Evolutionary conservation across 495 filamentous ascomycete genomes (phyloP).

Genomic region (Chaetomium tenue): DNA sequence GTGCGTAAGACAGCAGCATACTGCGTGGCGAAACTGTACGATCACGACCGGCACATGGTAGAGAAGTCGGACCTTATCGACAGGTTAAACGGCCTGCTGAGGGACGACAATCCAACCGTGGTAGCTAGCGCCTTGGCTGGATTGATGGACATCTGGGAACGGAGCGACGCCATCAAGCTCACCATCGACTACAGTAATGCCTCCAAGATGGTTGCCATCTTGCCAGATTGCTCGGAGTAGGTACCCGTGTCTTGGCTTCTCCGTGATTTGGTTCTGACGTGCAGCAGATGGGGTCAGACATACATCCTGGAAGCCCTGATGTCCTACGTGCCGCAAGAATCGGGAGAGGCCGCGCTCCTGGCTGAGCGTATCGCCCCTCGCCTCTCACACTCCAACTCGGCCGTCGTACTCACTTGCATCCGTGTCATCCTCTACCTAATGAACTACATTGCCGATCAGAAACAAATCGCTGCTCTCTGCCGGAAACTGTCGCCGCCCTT

Average conservation of each 20-base stretch:
- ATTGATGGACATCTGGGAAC: slow-evolving; percentile 97
- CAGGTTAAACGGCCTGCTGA: slow-evolving; percentile 80
- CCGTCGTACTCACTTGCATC: slow-evolving; percentile 93
- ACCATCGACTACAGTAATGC: slow-evolving; percentile 97
- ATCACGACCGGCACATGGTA: slow-evolving; percentile 88
- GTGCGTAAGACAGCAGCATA: slow-evolving; percentile 97
- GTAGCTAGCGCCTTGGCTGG: slow-evolving; percentile 90
- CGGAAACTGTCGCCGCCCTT: slow-evolving; percentile 93
- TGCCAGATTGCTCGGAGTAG: slow-evolving; percentile 96
- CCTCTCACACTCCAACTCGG: slow-evolving; percentile 92
- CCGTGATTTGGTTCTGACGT: slow-evolving; percentile 28
- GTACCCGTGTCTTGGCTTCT: slow-evolving; percentile 31
- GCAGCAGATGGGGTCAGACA: slow-evolving; percentile 88
- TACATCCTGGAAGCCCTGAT: slow-evolving; percentile 98
- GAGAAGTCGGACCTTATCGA: slow-evolving; percentile 92
- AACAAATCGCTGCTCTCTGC: slow-evolving; percentile 83
- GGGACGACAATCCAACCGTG: slow-evolving; percentile 96
- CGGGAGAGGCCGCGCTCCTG: slow-evolving; percentile 78
- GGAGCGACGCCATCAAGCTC: slow-evolving; percentile 94
- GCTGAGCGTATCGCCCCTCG: slow-evolving; percentile 93
- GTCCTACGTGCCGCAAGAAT: slow-evolving; percentile 95
- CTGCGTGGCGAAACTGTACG: slow-evolving; percentile 95
- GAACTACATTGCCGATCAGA: slow-evolving; percentile 97
- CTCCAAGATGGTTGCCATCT: slow-evolving; percentile 93
- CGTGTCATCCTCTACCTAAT: slow-evolving; percentile 95